These are phyloP conservation scores for Inonotus hispidus DNA, from an alignment of 1,284 basidiomycete genomes.

Conservation along the genomic window DNA sequence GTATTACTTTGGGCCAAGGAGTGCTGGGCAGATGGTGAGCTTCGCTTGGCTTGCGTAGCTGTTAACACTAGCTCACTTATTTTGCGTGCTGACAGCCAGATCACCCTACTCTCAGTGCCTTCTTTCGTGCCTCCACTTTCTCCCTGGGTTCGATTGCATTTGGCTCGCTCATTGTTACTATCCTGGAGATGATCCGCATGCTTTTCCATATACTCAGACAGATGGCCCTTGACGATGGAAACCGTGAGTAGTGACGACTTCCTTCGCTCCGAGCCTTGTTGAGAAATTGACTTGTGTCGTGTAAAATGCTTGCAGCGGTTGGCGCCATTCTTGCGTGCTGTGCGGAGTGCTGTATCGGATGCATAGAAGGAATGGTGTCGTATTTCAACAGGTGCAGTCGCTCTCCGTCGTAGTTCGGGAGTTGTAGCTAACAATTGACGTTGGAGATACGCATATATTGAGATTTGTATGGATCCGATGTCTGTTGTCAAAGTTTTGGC, in stretches of 20 bases:
- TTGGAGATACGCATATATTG: slow-evolving; percentile 74
- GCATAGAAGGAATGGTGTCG: slow-evolving; percentile 64
- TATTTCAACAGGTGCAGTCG: slow-evolving; percentile 73
- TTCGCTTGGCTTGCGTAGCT: not conserved
- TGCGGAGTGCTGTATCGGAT: slow-evolving; percentile 76
- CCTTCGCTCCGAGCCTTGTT: not conserved
- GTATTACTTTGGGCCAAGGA: slow-evolving; percentile 70
- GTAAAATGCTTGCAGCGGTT: slow-evolving; percentile 40
- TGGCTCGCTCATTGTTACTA: slow-evolving; percentile 83
- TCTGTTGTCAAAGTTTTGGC: not conserved
- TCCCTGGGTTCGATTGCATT: slow-evolving; percentile 89
- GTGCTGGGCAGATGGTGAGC: slow-evolving; percentile 54
- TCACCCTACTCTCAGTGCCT: slow-evolving; percentile 66
- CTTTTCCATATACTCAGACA: slow-evolving; percentile 61
- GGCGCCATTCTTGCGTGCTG: slow-evolving; percentile 74
- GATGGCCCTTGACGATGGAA: slow-evolving; percentile 64
- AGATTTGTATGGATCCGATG: slow-evolving; percentile 51
- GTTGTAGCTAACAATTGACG: not conserved
- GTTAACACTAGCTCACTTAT: not conserved
- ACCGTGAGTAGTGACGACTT: slow-evolving; percentile 46
- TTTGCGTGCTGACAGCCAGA: slow-evolving; percentile 44
- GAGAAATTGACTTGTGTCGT: not conserved
- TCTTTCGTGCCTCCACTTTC: slow-evolving; percentile 77
- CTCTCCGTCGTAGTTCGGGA: slow-evolving; percentile 12
- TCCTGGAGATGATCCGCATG: slow-evolving; percentile 73